Percentiles rank a stretch among this genome's conserved stretches.
phyloP scores from a whole-genome alignment of 2,329 filamentous ascomycete genomes.

The Amylocarpus encephaloides region DNA sequence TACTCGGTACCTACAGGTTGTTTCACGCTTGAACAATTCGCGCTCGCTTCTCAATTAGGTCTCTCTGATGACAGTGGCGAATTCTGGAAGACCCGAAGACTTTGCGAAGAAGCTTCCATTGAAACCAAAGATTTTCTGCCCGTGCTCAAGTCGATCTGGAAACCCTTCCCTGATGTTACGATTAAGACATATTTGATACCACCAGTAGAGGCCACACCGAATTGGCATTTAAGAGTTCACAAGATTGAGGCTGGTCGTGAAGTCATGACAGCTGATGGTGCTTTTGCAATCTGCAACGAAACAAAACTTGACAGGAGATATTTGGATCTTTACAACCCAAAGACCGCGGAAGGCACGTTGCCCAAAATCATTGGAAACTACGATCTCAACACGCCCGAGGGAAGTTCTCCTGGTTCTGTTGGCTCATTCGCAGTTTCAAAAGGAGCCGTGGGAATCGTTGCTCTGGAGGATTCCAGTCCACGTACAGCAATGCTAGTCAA shows the following conservation, averaged over 20 bases:
- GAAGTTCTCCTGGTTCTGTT: slow-evolving; percentile 42
- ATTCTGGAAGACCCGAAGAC: slow-evolving; percentile 69
- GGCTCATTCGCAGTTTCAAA: slow-evolving; percentile 51
- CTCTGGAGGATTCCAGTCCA: slow-evolving; percentile 34
- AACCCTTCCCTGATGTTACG: slow-evolving; percentile 62
- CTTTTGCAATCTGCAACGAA: slow-evolving; percentile 62
- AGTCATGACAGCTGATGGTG: slow-evolving; percentile 66
- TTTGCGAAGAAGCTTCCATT: slow-evolving; percentile 58
- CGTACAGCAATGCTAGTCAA: slow-evolving; percentile 58
- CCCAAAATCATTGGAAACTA: slow-evolving; percentile 56
- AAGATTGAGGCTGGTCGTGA: slow-evolving; percentile 52
- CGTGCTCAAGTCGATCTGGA: slow-evolving; percentile 64
- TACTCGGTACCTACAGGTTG: slow-evolving; percentile 73
- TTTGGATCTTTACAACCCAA: slow-evolving; percentile 43
- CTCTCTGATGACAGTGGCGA: slow-evolving; percentile 72
- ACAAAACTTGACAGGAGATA: slow-evolving; percentile 42
- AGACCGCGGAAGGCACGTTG: slow-evolving; percentile 43
- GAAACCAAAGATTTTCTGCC: slow-evolving; percentile 48
- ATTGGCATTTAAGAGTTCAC: slow-evolving; percentile 66
- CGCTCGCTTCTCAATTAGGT: slow-evolving; percentile 68
- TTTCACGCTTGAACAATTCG: slow-evolving; percentile 70
- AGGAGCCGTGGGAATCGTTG: slow-evolving; percentile 53
- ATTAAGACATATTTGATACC: slow-evolving; percentile 61
- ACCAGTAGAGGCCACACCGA: slow-evolving; percentile 48
- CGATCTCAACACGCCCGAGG: slow-evolving; percentile 48